Evolutionary conservation across 75 land plant genomes (phyloP), one percentile per base, ranked within the genome.

Genomic region (Selaginella moellendorffii): DNA sequence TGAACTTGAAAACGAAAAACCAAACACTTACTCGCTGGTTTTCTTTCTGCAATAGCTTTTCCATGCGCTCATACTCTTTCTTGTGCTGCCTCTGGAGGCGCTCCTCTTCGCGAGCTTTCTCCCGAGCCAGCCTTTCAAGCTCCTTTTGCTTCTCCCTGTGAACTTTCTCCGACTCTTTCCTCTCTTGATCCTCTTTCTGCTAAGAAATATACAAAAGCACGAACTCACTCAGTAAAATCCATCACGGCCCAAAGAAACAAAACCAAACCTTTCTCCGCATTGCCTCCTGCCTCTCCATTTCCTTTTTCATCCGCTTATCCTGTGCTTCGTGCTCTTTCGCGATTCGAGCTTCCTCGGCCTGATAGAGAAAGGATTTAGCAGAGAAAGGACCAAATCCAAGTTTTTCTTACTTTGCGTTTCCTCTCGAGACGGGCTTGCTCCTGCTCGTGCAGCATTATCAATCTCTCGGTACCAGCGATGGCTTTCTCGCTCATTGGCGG

Each of bases 171-270:
- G 80, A 78, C 68, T 91, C 93, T 68, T 71, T 87, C 25, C 74
- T 78, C 77, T 83, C 66, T 77, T 88, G 86, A 51, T 92, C 99
- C 65, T 88, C 96, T 66, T 67, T 80, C 96, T 82, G 67, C 26
- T 52, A 2, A 18, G 20, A 27, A 29, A 26, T 17, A 24, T 59
- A 59, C 64, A 26, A 63, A 27, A 29, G 22, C 0, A 1, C 54
- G 54, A 52, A n/a, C n/a, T n/a, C n/a, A 31, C 19, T 2, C 29
- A 64, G 19, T n/a, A 26, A 31, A 30, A 29, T n/a, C 29, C 30
- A 18, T 30, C 12, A 19, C 21, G 2, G n/a, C 54, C n/a, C 27
- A 10, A n/a, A 62, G 2, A 64, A 36, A 18, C n/a, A 64, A 2
- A 27, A 64, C 2, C 24, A 30, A 36, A 93, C 98, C 96, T 93